These are phyloP conservation scores for Polyporus tsugae DNA, from an alignment of 1,284 basidiomycete species.

Conservation along the genomic window DNA sequence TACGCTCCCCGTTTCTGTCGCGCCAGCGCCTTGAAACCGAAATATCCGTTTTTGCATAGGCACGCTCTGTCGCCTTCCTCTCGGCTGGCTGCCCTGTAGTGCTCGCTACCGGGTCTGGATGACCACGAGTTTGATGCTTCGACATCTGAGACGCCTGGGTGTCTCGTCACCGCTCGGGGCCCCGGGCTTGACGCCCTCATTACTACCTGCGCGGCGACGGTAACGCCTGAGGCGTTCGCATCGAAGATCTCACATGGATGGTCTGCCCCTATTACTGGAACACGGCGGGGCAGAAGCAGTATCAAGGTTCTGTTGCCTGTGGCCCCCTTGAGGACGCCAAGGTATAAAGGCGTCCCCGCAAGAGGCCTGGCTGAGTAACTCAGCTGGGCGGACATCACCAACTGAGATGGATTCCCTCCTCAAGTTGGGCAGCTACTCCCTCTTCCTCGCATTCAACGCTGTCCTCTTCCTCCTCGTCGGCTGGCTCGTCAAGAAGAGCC, in stretches of 20 bases:
- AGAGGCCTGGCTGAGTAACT: not conserved
- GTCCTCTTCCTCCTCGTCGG: constrained; percentile 19
- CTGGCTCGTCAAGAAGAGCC: constrained; percentile 19
- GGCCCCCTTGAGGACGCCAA: not conserved
- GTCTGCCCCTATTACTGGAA: not conserved
- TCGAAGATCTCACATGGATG: constrained; percentile 9
- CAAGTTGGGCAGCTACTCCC: not conserved
- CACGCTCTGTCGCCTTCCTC: not conserved
- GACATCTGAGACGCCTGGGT: constrained; percentile 12
- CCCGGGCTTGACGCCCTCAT: not conserved
- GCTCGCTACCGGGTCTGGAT: not conserved
- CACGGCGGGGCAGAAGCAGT: not conserved
- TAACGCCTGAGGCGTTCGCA: not conserved
- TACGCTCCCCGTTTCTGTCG: constrained; percentile 11
- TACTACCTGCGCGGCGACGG: not conserved
- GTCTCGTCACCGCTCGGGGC: not conserved
- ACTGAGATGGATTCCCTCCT: constrained; percentile 9
- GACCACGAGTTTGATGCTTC: constrained; percentile 15
- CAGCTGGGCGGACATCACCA: not conserved
- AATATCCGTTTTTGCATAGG: constrained; percentile 17
- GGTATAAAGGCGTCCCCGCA: not conserved
- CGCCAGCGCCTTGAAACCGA: not conserved
- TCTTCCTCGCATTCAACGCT: constrained; percentile 19
- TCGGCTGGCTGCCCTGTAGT: constrained; percentile 7
- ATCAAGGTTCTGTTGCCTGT: not conserved